Evolutionary conservation across 352 stramenopile species (phyloP), one percentile per base, ranked within the genome.

Genomic region (Globisporangium megalacanthum): DNA sequence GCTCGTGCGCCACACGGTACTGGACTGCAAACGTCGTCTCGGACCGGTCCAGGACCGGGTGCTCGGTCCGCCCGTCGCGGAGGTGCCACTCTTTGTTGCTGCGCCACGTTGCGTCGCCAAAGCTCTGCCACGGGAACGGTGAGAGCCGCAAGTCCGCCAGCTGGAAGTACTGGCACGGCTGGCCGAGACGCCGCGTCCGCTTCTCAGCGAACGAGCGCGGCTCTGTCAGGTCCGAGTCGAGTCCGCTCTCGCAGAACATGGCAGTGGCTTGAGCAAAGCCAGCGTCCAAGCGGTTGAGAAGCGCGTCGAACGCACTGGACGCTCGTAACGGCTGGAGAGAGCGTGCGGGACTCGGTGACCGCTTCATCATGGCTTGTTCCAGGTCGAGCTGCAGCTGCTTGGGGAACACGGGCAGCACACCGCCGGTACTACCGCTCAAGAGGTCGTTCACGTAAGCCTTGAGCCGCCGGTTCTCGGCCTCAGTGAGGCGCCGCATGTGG

Each of bases 131-230:
- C 15, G 33, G 17, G 31, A 63, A 63, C 5, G 49, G 57, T 13
- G 19, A 22, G 8, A 58, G 10, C 4, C 33, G 33, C 49, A 63
- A 14, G 25, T 63, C 45, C 4, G 47, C 15, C 13, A 63, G 50
- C 35, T 63, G 49, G 33, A 63, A 29, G 51, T 42, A 57, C 15
- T 35, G 31, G 14, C 41, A 46, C 19, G 11, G 46, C 2, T 19
- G 31, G 1, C 20, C 50, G 25, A 44, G 49, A 6, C 58, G 52
- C 20, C 15, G 58, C 5, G 39, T 31, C 22, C 46, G 45, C 41
- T 52, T 64, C 51, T 58, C 41, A 6, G 50, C 58, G n/a, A 64
- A 58, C 36, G 58, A 54, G 7, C 56, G 49, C 17, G 33, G 37
- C 19, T 58, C 50, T 8, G 42, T 53, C 42, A 64, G 17, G 31